Percentiles rank a stretch among this genome's conserved stretches.
These are phyloP conservation scores for Trypanosoma melophagium DNA, from an alignment of 208 protist genomes.

Conservation along the genomic window DNA sequence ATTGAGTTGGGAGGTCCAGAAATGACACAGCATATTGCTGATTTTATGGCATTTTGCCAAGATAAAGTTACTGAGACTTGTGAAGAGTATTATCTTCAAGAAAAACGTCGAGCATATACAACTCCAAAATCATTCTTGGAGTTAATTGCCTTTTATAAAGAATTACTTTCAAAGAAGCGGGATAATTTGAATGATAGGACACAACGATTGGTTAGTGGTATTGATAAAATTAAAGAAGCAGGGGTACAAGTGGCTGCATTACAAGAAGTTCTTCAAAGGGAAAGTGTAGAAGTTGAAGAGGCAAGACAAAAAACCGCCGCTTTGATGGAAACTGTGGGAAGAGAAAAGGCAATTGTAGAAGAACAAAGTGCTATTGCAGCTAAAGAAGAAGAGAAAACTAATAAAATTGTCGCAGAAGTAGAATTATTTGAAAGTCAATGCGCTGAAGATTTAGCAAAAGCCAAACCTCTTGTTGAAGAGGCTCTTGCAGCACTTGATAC, in stretches of 20 bases:
- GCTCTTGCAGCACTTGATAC: slow-evolving; percentile 96
- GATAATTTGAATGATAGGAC: slow-evolving; percentile 90
- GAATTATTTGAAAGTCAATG: slow-evolving; percentile 85
- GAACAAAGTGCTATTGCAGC: slow-evolving; percentile 93
- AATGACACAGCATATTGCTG: slow-evolving; percentile 85
- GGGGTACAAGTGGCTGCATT: slow-evolving; percentile 90
- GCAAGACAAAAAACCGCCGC: slow-evolving; percentile 92
- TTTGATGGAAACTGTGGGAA: slow-evolving; percentile 94
- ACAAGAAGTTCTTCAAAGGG: slow-evolving; percentile 87
- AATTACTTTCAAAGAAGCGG: slow-evolving; percentile 92
- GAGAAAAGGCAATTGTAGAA: slow-evolving; percentile 95
- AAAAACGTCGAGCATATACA: slow-evolving; percentile 98
- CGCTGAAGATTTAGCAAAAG: slow-evolving; percentile 88
- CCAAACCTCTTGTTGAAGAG: slow-evolving; percentile 93
- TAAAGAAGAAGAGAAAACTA: slow-evolving; percentile 96
- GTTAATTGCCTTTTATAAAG: slow-evolving; percentile 98
- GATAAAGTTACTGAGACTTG: slow-evolving; percentile 92
- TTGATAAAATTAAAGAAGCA: slow-evolving; percentile 93
- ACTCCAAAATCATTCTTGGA: slow-evolving; percentile 99
- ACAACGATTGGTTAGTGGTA: slow-evolving; percentile 91
- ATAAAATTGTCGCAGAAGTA: slow-evolving; percentile 94
- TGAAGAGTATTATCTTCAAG: slow-evolving; percentile 91
- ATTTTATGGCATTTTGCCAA: slow-evolving; percentile 97
- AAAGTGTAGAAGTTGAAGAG: slow-evolving; percentile 94
- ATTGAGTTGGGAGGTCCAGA: slow-evolving; percentile 90